Base-by-base conservation (phyloP, 345 rosid genomes). In the Geranium brycei region DNA sequence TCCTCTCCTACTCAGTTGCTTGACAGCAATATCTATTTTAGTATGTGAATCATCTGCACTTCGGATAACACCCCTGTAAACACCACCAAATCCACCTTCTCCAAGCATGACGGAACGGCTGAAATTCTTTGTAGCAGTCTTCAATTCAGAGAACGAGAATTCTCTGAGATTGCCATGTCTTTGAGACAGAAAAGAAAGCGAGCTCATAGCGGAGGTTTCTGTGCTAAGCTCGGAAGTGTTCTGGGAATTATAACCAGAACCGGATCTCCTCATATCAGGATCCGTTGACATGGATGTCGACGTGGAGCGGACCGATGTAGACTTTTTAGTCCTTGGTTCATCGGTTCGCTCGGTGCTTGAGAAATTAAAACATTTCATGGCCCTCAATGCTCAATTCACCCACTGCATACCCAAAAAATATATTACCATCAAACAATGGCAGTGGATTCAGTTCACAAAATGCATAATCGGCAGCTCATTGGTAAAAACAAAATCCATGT, bases 81-180 rank as follows among this genome's bases (percentile, higher is more conserved):
- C 99, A 56, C 91, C 86, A 40, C 99, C 97, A 55, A 93, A 93
- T 19, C 99, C 96, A 61, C 99, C 97, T 74, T 92, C 99, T 61
- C 99, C 95, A 51, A 93, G 71, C 96, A 93, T 87, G 62, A 93
- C 78, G 35, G 97, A 83, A 3, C 96, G 88, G 76, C 86, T 85
- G 75, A 93, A 93, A 66, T 82, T 87, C 83, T 93, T 89, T 0
- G 99, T 93, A 59, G 96, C 90, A 5, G 81, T 66, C 75, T 85
- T 93, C 76, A 93, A 72, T 68, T 93, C 99, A 5, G 75, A 71
- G 60, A 87, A 82, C 17, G 78, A 70, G 79, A 93, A 93, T 59
- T 75, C 86, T 72, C 80, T 81, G 65, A 93, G 87, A 73, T 87
- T 85, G 69, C 85, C 80, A 57, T 78, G 93, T 69, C 85, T 81